phyloP scores from a whole-genome alignment of 352 stramenopile genomes.

The Phytophthora ramorum region DNA sequence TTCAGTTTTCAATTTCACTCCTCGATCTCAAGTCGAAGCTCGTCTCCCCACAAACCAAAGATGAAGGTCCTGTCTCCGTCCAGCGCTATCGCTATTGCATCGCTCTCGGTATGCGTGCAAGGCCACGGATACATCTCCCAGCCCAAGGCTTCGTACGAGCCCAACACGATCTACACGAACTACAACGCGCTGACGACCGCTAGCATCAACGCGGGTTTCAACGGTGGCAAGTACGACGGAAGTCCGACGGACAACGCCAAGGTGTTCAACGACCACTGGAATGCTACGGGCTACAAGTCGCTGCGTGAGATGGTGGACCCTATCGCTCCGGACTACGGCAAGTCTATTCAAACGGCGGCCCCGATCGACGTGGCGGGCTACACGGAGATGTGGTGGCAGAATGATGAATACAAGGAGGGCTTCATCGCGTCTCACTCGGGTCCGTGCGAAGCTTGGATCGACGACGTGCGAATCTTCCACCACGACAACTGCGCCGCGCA shows the following conservation, averaged over 20 bases:
- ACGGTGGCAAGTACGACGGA: slow-evolving; percentile 33
- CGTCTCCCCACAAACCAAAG: slow-evolving; percentile 1
- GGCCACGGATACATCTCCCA: slow-evolving; percentile 39
- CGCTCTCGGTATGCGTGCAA: slow-evolving; percentile 14
- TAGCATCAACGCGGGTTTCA: slow-evolving; percentile 35
- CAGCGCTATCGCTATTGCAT: slow-evolving; percentile 15
- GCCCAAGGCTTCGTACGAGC: slow-evolving; percentile 30
- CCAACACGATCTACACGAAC: slow-evolving; percentile 29
- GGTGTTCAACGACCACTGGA: slow-evolving; percentile 36
- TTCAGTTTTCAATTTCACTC: slow-evolving; percentile 11
- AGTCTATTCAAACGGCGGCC: slow-evolving; percentile 20
- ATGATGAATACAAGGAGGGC: slow-evolving; percentile 43
- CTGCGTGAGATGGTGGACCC: slow-evolving; percentile 44
- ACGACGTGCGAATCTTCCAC: slow-evolving; percentile 30
- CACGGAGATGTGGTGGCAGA: slow-evolving; percentile 39
- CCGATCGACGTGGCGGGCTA: slow-evolving; percentile 37
- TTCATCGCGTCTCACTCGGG: slow-evolving; percentile 45
- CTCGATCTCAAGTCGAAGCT: slow-evolving; percentile 9
- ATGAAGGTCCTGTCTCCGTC: slow-evolving; percentile 10
- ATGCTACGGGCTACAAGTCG: slow-evolving; percentile 35
- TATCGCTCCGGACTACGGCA: slow-evolving; percentile 34
- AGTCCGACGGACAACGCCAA: slow-evolving; percentile 36
- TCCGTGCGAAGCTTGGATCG: slow-evolving; percentile 38
- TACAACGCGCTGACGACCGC: slow-evolving; percentile 35
- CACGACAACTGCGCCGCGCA: slow-evolving; percentile 36